phyloP scores from a whole-genome alignment of 2,329 filamentous ascomycete species.

The Aspergillus awamori region DNA sequence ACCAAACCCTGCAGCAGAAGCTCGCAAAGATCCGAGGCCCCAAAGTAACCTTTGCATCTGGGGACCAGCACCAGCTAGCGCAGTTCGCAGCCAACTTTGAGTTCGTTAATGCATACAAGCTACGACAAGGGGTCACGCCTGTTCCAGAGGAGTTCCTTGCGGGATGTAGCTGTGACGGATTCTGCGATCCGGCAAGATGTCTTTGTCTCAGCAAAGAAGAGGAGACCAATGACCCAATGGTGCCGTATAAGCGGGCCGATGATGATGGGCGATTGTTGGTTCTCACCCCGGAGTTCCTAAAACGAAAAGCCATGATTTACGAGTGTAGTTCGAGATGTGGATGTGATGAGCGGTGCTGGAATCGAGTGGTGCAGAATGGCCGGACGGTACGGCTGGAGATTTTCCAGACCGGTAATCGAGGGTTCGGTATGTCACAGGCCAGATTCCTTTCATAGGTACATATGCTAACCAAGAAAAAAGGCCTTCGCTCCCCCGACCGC shows the following conservation, averaged over 20 bases:
- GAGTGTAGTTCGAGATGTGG: slow-evolving; percentile 46
- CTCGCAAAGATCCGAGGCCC: slow-evolving; percentile 33
- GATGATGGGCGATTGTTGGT: slow-evolving; percentile 28
- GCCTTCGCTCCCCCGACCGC: slow-evolving; percentile 42
- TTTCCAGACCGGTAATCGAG: slow-evolving; percentile 45
- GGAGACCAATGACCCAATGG: slow-evolving; percentile 32
- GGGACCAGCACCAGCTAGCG: slow-evolving; percentile 22
- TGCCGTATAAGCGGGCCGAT: slow-evolving; percentile 31
- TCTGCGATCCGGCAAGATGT: slow-evolving; percentile 33
- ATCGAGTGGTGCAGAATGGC: slow-evolving; percentile 46
- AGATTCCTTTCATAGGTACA: neutral
- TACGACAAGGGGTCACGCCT: slow-evolving; percentile 34
- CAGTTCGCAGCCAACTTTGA: slow-evolving; percentile 39
- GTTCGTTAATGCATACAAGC: slow-evolving; percentile 42
- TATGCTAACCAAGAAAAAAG: slow-evolving; percentile 26
- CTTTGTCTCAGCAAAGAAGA: slow-evolving; percentile 36
- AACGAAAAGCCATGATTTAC: slow-evolving; percentile 40
- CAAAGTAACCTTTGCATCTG: slow-evolving; percentile 26
- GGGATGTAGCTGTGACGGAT: slow-evolving; percentile 35
- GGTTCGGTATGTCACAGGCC: slow-evolving; percentile 38
- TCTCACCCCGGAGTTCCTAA: slow-evolving; percentile 35
- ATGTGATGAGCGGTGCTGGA: slow-evolving; percentile 43
- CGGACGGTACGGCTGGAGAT: slow-evolving; percentile 46
- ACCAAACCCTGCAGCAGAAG: slow-evolving; percentile 27
- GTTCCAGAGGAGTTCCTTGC: slow-evolving; percentile 34